phyloP scores from a whole-genome alignment of 768 basidiomycete genomes.

The Lactarius akahatsu region DNA sequence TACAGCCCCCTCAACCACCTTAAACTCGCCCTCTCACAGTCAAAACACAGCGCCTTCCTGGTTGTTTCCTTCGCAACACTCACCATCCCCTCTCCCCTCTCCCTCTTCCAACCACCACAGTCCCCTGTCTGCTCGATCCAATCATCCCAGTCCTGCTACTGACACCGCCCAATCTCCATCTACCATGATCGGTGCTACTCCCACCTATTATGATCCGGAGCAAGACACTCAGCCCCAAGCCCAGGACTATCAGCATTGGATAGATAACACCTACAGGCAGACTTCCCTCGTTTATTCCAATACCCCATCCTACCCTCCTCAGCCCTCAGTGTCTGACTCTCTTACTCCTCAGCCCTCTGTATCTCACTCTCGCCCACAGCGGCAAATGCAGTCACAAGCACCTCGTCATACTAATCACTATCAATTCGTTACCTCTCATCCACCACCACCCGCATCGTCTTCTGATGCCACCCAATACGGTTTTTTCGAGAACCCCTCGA shows the following conservation, averaged over 20 bases:
- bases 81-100: conserved; percentile 9
- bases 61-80: conserved; percentile 10
- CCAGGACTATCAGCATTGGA: conserved; percentile 24
- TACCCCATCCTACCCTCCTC: background rate
- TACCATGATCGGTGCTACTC: conserved; percentile 31
- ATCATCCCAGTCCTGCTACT: conserved; percentile 6
- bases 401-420: conserved; percentile 18
- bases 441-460: background rate
- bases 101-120: conserved; percentile 10
- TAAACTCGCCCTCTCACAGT: background rate
- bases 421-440: conserved; percentile 22
- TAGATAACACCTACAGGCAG: background rate
- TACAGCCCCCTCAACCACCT: conserved; percentile 12
- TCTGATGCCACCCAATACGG: background rate
- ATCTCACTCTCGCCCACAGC: background rate
- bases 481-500: background rate
- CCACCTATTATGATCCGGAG: conserved; percentile 30
- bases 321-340: background rate
- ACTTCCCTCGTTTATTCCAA: conserved; percentile 4
- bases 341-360: background rate
- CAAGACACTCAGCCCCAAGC: conserved; percentile 15
- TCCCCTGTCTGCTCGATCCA: background rate
- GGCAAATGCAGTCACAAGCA: background rate
- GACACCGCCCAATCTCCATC: conserved; percentile 8
- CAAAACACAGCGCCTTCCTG: conserved; percentile 11